These are phyloP conservation scores for Fusarium sp. DNA, from an alignment of 2,329 filamentous ascomycete species.

Conservation along the genomic window DNA sequence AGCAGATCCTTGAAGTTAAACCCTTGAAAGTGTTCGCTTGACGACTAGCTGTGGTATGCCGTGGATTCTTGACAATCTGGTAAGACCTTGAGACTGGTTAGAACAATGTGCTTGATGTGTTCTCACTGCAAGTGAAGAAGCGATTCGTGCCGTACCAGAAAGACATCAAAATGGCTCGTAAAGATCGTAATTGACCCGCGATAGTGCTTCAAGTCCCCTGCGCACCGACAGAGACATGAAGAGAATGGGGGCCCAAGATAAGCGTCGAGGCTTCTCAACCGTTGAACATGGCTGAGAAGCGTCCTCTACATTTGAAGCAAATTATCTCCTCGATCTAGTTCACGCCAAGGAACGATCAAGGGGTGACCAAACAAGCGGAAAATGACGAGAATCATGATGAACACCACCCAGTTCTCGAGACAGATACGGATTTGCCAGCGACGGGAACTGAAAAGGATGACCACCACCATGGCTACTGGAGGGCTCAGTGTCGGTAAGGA, in stretches of 20 bases:
- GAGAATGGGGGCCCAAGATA: background rate
- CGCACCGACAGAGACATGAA: too few species aligned
- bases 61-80: background rate
- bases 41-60: background rate
- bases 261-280: too few species aligned
- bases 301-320: background rate
- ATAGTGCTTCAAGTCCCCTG: background rate
- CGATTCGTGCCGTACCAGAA: background rate
- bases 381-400: background rate
- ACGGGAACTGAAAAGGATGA: background rate
- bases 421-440: background rate
- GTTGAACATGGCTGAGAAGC: background rate
- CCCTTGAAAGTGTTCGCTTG: background rate
- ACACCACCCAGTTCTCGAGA: background rate
- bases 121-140: background rate
- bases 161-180: slow-evolving; percentile 3
- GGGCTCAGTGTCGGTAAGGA: too few species aligned
- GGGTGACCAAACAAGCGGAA: background rate
- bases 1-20: background rate
- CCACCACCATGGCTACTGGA: background rate
- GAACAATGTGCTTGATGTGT: background rate
- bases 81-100: background rate
- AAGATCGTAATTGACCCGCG: background rate
- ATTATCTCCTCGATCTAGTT: background rate
- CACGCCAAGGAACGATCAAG: background rate